Evolutionary conservation across 257 asterid species (phyloP).

Genomic region (Solanum acaule): DNA sequence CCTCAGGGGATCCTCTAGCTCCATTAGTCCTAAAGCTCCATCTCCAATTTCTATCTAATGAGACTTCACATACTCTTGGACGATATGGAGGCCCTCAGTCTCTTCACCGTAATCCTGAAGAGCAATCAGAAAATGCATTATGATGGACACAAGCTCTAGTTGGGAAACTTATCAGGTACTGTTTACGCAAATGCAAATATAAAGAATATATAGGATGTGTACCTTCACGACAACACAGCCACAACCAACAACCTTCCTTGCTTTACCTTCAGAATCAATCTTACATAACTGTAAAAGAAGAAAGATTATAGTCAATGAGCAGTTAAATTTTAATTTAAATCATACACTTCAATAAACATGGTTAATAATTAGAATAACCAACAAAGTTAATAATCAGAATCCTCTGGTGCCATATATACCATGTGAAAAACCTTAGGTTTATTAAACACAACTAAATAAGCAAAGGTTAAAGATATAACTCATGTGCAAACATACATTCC

Average conservation of each 20-base stretch:
- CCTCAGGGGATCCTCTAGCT: not conserved
- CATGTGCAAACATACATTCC: not conserved
- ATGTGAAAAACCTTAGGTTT: not conserved
- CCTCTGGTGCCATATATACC: not conserved
- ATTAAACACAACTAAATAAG: not conserved
- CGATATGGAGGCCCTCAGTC: slow-evolving; percentile 65
- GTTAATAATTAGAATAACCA: too few species aligned
- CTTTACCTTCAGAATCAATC: slow-evolving; percentile 76
- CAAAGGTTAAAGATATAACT: not conserved
- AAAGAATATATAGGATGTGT: not conserved
- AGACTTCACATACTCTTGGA: slow-evolving; percentile 60
- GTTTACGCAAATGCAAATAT: not conserved
- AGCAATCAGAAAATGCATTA: not conserved
- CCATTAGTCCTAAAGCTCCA: not conserved
- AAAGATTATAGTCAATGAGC: not conserved
- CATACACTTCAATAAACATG: not conserved
- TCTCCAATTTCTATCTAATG: slow-evolving; percentile 13
- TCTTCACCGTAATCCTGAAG: slow-evolving; percentile 76
- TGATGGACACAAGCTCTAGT: not conserved
- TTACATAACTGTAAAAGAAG: slow-evolving; percentile 43
- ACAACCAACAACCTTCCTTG: slow-evolving; percentile 73
- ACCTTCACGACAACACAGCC: slow-evolving; percentile 70
- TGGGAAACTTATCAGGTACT: not conserved
- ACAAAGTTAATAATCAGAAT: not conserved
- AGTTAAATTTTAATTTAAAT: not conserved